Conservation (phyloP, 2,329 filamentous ascomycete genomes). For the Lasiodiplodia theobromae region DNA sequence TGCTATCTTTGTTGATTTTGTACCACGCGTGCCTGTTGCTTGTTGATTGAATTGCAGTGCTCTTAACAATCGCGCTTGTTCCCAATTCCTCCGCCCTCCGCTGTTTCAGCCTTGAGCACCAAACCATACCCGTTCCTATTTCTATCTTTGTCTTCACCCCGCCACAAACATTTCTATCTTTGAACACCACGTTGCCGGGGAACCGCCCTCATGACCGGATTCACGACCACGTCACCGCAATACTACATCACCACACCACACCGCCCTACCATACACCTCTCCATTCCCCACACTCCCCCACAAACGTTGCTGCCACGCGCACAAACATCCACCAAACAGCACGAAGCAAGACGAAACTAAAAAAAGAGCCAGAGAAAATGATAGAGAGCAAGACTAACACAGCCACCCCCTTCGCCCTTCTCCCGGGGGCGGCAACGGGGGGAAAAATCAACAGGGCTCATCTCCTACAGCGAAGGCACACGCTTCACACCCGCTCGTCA, state of each 20-base stretch:
- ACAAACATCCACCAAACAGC: not conserved
- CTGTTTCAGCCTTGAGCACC: not conserved
- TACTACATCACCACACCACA: constrained; percentile 3
- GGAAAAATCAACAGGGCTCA: constrained; percentile 59
- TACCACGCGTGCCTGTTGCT: not conserved
- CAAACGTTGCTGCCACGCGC: not conserved
- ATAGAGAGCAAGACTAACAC: constrained; percentile 4
- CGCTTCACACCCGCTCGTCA: constrained; percentile 64
- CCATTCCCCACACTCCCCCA: not conserved
- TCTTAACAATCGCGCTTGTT: not conserved
- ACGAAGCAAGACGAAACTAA: not conserved
- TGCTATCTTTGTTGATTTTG: constrained; percentile 12
- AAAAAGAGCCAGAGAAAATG: not conserved
- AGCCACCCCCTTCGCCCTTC: not conserved
- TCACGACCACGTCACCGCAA: constrained; percentile 3
- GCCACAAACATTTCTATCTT: constrained; percentile 5
- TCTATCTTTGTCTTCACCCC: constrained; percentile 1
- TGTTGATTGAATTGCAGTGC: not conserved
- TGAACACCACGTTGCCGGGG: constrained; percentile 4
- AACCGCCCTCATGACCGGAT: not conserved
- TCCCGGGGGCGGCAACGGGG: not conserved
- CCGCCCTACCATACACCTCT: not conserved
- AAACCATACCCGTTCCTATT: not conserved
- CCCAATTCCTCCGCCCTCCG: not conserved
- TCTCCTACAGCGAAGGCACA: constrained; percentile 70